These are phyloP conservation scores for Astragalus glycyphyllos DNA, from an alignment of 306 rosid species.

Conservation along the genomic window DNA sequence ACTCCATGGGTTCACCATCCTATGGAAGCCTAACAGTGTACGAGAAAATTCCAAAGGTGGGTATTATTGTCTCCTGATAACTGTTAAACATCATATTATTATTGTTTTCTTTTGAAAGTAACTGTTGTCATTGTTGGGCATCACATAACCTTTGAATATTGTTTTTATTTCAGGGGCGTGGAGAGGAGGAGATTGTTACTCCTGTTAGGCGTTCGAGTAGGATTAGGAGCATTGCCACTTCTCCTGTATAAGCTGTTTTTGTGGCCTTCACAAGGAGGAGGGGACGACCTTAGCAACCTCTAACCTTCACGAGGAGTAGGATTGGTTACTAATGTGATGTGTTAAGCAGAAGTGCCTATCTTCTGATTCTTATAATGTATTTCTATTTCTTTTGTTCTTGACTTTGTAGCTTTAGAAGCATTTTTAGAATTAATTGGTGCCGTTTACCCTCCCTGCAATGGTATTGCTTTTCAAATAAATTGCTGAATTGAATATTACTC, in stretches of 20 bases:
- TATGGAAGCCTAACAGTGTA: constrained; percentile 87
- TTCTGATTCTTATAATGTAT: constrained; percentile 32
- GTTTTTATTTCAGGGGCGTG: constrained; percentile 51
- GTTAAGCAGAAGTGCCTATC: constrained; percentile 45
- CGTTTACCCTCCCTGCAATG: background rate
- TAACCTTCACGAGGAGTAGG: background rate
- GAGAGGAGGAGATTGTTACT: constrained; percentile 65
- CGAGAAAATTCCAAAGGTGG: constrained; percentile 71
- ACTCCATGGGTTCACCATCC: constrained; percentile 63
- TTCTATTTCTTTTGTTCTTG: background rate
- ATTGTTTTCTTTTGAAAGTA: background rate
- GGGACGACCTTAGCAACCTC: constrained; percentile 52
- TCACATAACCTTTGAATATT: background rate
- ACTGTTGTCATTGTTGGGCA: background rate
- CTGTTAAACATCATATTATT: background rate
- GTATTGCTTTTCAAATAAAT: too few relatives aligned
- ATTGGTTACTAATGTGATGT: constrained; percentile 6
- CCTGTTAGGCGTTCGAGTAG: constrained; percentile 93
- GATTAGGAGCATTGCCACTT: constrained; percentile 58
- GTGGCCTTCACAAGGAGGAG: background rate
- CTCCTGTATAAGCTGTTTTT: constrained; percentile 48
- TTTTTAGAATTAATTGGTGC: background rate
- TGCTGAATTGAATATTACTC: too few relatives aligned
- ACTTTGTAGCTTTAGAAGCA: constrained; percentile 26
- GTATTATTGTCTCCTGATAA: constrained; percentile 9